Base-by-base conservation (phyloP, 805 yeast species). In the Lipomyces yamanashiensis region DNA sequence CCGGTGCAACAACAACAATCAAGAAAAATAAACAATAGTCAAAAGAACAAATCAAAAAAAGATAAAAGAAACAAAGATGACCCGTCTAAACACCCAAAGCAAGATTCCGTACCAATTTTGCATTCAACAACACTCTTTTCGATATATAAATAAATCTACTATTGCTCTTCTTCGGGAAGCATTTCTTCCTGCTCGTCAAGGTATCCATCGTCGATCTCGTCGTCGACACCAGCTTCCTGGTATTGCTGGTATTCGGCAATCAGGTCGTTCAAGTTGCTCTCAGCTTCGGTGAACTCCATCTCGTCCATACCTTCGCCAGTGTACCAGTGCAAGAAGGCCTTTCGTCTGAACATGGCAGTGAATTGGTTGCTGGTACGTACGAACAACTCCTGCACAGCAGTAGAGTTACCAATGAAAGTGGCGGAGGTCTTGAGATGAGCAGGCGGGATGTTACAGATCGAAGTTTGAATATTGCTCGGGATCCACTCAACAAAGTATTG, bases 301-400 rank as follows among this genome's bases (percentile, higher is more conserved):
- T 88, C 96, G 74, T 92, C 97, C 97, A 92, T 92, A 81, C 97
- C 97, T 79, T 92, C 97, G 71, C 87, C 84, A 9, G 95, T 89
- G 80, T 90, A 92, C 97, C 97, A 92, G 79, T 92, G 97, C 80
- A 92, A 87, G 86, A 92, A 92, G 68, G 97, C 97, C 78, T 88
- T 89, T 81, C 95, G 90, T 76, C 90, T 85, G 79, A 89, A 92
- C 97, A 92, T 92, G 66, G 92, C 92, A 71, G 87, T 82, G 79
- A 92, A 92, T 79, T 92, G 97, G 72, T 84, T 90, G 69, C 93
- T 93, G 62, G 90, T 88, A 79, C 97, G 87, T 79, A 87, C 86
- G 80, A 92, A 92, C 73, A 92, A 81, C 77, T 91, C 96, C 80
- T 90, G 96, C 75, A 92, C 89, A 1, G 97, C 88, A 4, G 97